Evolutionary conservation across 129 eudicot species (phyloP).

Genomic region (Helichrysum umbraculigerum): DNA sequence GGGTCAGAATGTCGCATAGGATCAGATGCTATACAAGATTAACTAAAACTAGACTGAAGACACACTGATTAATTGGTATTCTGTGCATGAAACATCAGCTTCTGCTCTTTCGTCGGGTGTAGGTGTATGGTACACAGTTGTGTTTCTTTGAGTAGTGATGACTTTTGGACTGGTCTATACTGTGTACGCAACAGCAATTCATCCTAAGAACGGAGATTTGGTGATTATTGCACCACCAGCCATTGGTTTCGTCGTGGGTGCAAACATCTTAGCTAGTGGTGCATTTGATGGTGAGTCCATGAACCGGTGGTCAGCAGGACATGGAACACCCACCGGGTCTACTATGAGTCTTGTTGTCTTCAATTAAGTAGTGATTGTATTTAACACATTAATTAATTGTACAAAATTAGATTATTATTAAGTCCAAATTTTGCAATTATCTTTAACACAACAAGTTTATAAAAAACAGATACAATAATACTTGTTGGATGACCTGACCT

Average conservation of each 20-base stretch:
- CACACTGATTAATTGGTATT: background rate
- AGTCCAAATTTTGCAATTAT: too few relatives aligned
- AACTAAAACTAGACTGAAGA: background rate
- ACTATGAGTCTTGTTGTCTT: constrained; percentile 33
- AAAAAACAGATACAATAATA: too few relatives aligned
- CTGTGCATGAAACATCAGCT: constrained; percentile 56
- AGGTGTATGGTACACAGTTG: constrained; percentile 46
- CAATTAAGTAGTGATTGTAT: constrained; percentile 21
- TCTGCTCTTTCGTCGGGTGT: constrained; percentile 54
- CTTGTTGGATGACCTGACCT: too few relatives aligned
- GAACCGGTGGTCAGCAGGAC: constrained; percentile 63
- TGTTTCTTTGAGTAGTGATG: constrained; percentile 54
- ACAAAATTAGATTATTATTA: background rate
- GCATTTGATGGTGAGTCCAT: constrained; percentile 62
- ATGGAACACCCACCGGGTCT: constrained; percentile 55
- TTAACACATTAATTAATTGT: too few relatives aligned
- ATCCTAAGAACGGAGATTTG: constrained; percentile 51
- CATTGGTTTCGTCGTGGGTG: constrained; percentile 59
- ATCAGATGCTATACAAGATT: background rate
- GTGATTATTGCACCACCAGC: constrained; percentile 55
- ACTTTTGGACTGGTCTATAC: constrained; percentile 61
- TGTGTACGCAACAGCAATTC: too few relatives aligned
- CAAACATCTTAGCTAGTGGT: constrained; percentile 62
- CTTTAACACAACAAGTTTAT: too few relatives aligned
- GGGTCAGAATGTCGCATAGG: background rate